Evolutionary conservation across 805 yeast species (phyloP).

Genomic region (Grigorovia humatica): DNA sequence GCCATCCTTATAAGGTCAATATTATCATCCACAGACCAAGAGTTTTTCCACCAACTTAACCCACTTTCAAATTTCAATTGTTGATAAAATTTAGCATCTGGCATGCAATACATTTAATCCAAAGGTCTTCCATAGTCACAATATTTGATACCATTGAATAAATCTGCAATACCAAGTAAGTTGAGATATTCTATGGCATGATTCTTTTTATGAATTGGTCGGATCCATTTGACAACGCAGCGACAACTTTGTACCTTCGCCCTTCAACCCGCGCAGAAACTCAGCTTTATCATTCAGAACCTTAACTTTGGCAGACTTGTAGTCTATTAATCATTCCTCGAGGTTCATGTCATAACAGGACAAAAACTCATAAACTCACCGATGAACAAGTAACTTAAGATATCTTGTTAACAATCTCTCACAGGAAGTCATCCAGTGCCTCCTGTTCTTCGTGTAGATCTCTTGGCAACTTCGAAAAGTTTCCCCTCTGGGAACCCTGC

Average conservation of each 20-base stretch:
- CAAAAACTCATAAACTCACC: too few relatives aligned
- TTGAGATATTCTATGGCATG: conserved; percentile 75
- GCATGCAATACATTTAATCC: conserved; percentile 60
- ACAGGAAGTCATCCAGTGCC: neutral
- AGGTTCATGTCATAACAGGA: neutral
- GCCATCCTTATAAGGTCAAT: conserved; percentile 71
- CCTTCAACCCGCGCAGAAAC: conserved; percentile 21
- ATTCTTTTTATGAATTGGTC: conserved; percentile 83
- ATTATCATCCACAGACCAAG: conserved; percentile 82
- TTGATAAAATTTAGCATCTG: conserved; percentile 59
- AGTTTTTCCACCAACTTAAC: conserved; percentile 32
- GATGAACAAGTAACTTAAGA: too few relatives aligned
- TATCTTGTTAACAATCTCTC: neutral
- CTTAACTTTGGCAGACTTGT: conserved; percentile 6
- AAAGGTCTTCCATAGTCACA: conserved; percentile 56
- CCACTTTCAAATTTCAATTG: conserved; percentile 51
- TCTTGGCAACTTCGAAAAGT: neutral
- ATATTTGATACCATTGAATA: conserved; percentile 84
- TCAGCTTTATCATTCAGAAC: conserved; percentile 18
- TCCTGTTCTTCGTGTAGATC: neutral
- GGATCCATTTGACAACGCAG: conserved; percentile 17
- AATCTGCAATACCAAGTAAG: conserved; percentile 73
- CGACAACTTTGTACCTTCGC: conserved; percentile 22
- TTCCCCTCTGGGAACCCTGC: neutral
- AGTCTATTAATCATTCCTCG: neutral